Percentiles rank a stretch among this genome's conserved stretches.
Evolutionary conservation across 2,329 filamentous ascomycete species (phyloP).

Genomic region (Ceratocystis huliohia): DNA sequence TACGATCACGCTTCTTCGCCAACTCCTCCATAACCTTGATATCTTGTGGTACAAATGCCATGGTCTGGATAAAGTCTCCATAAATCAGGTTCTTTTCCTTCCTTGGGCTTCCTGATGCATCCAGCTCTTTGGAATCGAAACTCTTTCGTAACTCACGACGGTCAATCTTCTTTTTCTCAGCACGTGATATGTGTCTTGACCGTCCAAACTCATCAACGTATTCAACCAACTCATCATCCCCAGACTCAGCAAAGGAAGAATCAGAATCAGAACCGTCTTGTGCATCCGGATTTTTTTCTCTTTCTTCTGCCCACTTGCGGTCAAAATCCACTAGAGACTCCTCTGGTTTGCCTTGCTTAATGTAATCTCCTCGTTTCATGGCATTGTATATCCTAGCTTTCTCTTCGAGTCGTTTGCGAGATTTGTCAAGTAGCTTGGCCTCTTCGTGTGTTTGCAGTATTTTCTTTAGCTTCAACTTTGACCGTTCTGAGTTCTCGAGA

Average conservation of each 20-base stretch:
- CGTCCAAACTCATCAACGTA: slow-evolving; percentile 89
- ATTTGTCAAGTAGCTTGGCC: slow-evolving; percentile 55
- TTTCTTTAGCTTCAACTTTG: slow-evolving; percentile 32
- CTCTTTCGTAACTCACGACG: slow-evolving; percentile 30
- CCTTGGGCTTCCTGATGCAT: slow-evolving; percentile 35
- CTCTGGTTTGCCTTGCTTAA: slow-evolving; percentile 51
- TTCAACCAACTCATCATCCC: slow-evolving; percentile 56
- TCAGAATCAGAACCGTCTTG: slow-evolving; percentile 30
- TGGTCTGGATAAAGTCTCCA: slow-evolving; percentile 71
- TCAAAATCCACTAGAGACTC: slow-evolving; percentile 83
- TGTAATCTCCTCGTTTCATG: slow-evolving; percentile 79
- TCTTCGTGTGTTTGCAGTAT: slow-evolving; percentile 34
- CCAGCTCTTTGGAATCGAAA: slow-evolving; percentile 34
- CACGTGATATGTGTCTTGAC: slow-evolving; percentile 57
- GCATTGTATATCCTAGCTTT: slow-evolving; percentile 81
- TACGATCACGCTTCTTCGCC: slow-evolving; percentile 64
- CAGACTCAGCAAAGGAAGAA: slow-evolving; percentile 24
- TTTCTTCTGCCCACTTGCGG: slow-evolving; percentile 75
- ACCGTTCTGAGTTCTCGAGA: slow-evolving; percentile 37
- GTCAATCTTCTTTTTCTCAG: slow-evolving; percentile 53
- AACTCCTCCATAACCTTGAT: slow-evolving; percentile 63
- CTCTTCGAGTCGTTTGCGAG: slow-evolving; percentile 72
- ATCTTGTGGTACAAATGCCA: slow-evolving; percentile 69
- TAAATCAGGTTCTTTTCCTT: slow-evolving; percentile 40
- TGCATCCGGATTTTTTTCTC: slow-evolving; percentile 34